phyloP scores from a whole-genome alignment of 1,284 basidiomycete species.

The Chalciporus piperatoides region DNA sequence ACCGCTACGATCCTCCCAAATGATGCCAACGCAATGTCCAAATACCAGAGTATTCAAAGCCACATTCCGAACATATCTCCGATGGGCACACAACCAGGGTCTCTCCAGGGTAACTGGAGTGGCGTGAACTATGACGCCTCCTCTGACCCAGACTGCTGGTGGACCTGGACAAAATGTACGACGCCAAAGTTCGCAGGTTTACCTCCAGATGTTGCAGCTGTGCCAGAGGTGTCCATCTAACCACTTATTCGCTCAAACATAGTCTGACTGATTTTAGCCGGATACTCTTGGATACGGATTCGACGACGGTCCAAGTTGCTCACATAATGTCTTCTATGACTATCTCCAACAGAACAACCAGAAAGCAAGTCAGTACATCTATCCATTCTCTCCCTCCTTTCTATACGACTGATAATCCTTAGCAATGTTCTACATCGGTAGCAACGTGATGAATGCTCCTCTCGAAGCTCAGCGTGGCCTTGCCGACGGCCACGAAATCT shows the following conservation, averaged over 20 bases:
- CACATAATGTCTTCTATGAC: slow-evolving; percentile 59
- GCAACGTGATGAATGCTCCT: slow-evolving; percentile 70
- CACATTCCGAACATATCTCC: slow-evolving; percentile 36
- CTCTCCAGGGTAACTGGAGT: slow-evolving; percentile 34
- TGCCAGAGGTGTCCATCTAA: slow-evolving; percentile 50
- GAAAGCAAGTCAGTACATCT: slow-evolving; percentile 57
- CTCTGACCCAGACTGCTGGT: slow-evolving; percentile 53
- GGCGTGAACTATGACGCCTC: slow-evolving; percentile 29
- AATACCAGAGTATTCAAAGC: slow-evolving; percentile 35
- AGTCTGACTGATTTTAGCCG: slow-evolving; percentile 38
- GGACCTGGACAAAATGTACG: slow-evolving; percentile 58
- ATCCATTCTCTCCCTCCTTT: not conserved
- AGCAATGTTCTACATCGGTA: slow-evolving; percentile 79
- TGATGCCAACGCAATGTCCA: slow-evolving; percentile 43
- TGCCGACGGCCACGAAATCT: slow-evolving; percentile 63
- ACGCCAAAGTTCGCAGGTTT: slow-evolving; percentile 45
- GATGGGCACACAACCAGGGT: slow-evolving; percentile 34
- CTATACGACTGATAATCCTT: not conserved
- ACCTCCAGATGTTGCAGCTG: slow-evolving; percentile 51
- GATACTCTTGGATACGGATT: slow-evolving; percentile 60
- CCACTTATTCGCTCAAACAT: not conserved
- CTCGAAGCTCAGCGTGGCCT: slow-evolving; percentile 66
- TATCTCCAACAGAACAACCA: slow-evolving; percentile 60
- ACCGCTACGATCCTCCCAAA: slow-evolving; percentile 42
- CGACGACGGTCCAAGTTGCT: slow-evolving; percentile 76